Evolutionary conservation across 202 grass and related monocot species (phyloP).

Genomic region (Alloteropsis angusta): DNA sequence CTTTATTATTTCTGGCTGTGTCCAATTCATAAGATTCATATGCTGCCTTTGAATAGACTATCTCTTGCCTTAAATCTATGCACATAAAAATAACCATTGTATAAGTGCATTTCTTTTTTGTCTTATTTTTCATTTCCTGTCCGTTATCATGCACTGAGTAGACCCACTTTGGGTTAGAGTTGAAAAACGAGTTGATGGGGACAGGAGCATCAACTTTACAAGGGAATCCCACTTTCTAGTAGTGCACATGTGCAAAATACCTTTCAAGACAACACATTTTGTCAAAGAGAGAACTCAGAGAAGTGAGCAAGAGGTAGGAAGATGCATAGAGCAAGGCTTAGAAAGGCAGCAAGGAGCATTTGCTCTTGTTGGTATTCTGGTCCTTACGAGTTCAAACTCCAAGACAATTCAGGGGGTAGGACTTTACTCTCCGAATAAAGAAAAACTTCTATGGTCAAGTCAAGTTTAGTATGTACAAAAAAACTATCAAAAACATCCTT

Average conservation of each 20-base stretch:
- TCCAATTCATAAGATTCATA: conserved; percentile 13
- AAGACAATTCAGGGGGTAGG: too few relatives aligned
- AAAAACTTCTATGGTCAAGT: background rate
- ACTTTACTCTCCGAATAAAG: conserved; percentile 12
- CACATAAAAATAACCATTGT: conserved; percentile 12
- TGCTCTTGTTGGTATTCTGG: conserved; percentile 12
- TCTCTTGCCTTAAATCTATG: background rate
- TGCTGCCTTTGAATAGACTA: background rate
- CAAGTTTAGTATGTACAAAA: conserved; percentile 12
- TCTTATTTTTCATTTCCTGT: conserved; percentile 14
- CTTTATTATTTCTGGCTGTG: background rate
- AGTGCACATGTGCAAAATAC: conserved; percentile 25
- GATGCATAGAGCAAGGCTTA: conserved; percentile 23
- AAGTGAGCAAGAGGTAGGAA: conserved; percentile 16
- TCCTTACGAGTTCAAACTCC: conserved; percentile 14
- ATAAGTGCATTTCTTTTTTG: conserved; percentile 13
- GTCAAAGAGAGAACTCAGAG: conserved; percentile 3
- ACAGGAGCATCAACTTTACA: conserved; percentile 40
- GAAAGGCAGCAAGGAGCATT: conserved; percentile 28
- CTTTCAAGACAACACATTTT: conserved; percentile 25
- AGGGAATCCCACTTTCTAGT: conserved; percentile 40
- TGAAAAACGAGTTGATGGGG: conserved; percentile 32
- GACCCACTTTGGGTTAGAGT: conserved; percentile 29
- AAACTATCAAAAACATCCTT: conserved; percentile 10
- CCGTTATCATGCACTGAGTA: conserved; percentile 25